Percentiles rank a stretch among this genome's conserved stretches.
These are phyloP conservation scores for Globisporangium uncinulatum DNA, from an alignment of 352 stramenopile genomes.

Conservation along the genomic window DNA sequence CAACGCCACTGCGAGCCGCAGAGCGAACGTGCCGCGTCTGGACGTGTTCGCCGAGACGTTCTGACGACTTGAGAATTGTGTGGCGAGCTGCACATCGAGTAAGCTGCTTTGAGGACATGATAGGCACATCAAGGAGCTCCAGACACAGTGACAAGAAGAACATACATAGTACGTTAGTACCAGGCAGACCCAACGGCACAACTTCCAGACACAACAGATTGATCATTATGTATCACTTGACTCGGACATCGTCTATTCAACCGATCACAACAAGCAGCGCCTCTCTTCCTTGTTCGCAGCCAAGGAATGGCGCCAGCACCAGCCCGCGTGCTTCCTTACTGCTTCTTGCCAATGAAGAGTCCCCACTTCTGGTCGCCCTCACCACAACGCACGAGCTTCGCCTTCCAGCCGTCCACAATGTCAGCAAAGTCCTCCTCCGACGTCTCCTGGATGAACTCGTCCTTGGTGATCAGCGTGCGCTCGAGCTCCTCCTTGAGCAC, in stretches of 20 bases:
- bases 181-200: neutral
- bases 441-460: conserved; percentile 64
- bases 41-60: conserved; percentile 28
- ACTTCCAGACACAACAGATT: too few relatives aligned
- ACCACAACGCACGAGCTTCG: conserved; percentile 57
- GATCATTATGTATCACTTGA: too few relatives aligned
- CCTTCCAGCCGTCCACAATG: conserved; percentile 64
- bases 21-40: neutral
- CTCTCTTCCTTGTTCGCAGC: neutral
- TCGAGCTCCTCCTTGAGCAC: conserved; percentile 60
- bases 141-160: too few relatives aligned
- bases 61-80: conserved; percentile 5
- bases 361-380: conserved; percentile 76
- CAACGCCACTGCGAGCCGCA: neutral
- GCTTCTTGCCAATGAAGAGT: conserved; percentile 62
- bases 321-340: conserved; percentile 13
- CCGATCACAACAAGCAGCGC: too few relatives aligned
- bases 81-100: neutral
- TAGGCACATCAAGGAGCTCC: too few relatives aligned
- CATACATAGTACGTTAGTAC: too few relatives aligned
- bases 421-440: conserved; percentile 59
- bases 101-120: neutral
- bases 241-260: too few relatives aligned
- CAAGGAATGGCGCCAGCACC: neutral
- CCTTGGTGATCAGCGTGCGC: conserved; percentile 48